These are phyloP conservation scores for Pythium coloratum DNA, from an alignment of 352 stramenopile genomes.

Conservation along the genomic window DNA sequence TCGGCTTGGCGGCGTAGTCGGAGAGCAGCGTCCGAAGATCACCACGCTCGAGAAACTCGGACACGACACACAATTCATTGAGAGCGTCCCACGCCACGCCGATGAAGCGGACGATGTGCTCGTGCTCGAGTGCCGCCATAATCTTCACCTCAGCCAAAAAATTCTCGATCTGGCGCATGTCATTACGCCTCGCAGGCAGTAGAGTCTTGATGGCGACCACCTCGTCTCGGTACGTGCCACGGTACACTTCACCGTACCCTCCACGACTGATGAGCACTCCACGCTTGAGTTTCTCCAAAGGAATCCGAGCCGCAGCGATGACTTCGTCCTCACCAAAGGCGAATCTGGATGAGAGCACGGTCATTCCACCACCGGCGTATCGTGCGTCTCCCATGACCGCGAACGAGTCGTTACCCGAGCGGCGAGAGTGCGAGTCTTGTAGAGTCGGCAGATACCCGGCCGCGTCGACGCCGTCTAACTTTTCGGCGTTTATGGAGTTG, in stretches of 20 bases:
- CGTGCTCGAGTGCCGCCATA: conserved; percentile 57
- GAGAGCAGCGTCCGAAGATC: conserved; percentile 19
- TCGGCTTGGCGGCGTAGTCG: conserved; percentile 1
- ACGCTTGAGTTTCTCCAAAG: conserved; percentile 42
- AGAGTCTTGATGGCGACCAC: conserved; percentile 62
- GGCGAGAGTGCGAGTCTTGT: conserved; percentile 8
- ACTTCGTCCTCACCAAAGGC: conserved; percentile 19
- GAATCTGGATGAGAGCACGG: conserved; percentile 1
- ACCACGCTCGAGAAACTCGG: conserved; percentile 30
- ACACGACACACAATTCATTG: conserved; percentile 27
- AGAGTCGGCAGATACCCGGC: conserved; percentile 4
- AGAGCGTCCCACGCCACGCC: conserved; percentile 58
- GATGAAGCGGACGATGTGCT: conserved; percentile 63
- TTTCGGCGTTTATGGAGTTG: neutral
- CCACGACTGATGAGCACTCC: conserved; percentile 45
- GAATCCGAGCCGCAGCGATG: conserved; percentile 37
- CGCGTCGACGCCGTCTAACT: neutral
- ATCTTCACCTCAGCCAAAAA: conserved; percentile 60
- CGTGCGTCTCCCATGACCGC: neutral
- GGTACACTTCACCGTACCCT: conserved; percentile 54
- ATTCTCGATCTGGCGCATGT: conserved; percentile 52
- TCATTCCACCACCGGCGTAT: neutral
- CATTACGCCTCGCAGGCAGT: conserved; percentile 43
- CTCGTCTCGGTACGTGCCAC: conserved; percentile 42
- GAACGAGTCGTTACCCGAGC: conserved; percentile 2